Evolutionary conservation across 2,329 filamentous ascomycete genomes (phyloP), one percentile per base, ranked within the genome.

Genomic region (Aplosporella prunicola): DNA sequence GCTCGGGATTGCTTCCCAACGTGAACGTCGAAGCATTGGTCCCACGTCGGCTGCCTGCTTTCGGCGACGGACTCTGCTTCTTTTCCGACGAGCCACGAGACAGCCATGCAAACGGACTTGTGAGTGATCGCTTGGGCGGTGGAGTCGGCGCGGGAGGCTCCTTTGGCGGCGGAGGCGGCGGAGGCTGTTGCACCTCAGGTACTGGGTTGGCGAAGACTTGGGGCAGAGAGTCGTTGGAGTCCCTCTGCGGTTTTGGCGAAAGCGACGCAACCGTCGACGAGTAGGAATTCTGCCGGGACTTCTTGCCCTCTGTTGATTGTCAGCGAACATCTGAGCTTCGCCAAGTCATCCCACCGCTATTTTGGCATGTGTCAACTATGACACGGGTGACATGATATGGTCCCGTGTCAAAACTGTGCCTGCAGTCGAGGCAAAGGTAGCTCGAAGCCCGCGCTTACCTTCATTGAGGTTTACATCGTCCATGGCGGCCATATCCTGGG

Each of bases 71-170:
- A 35, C 74, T 70, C 27, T 66, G 57, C 35, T 72, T 74, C 54
- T 71, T 73, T 23, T 71, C 69, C 9, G 41, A 43, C 16, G 76
- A 74, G 56, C 71, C 80, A 47, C 85, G 70, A 20, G 84, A 85
- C 25, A 93, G 71, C 79, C 84, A 89, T 25, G 84, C 76, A 51
- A 93, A 93, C n/a, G 82, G 85, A 48, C 84, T 85, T 7, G 84
- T 88, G 39, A 93, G 73, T 58, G 91, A 93, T 52, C 86, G 71
- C 9, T 42, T 72, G 47, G 65, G 51, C 13, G 63, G 56, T 26
- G 62, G 56, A 26, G 57, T 53, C 14, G 63, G 52, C 26, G 61
- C 51, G 25, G 52, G 44, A 35, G 50, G 51, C 44, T 43, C 51
- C 25, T 45, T 52, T 41, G 43, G 55, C 32, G 49, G 51, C 41